These are phyloP conservation scores for Solanum bulbocastanum DNA, from an alignment of 257 asterid species.

Conservation along the genomic window DNA sequence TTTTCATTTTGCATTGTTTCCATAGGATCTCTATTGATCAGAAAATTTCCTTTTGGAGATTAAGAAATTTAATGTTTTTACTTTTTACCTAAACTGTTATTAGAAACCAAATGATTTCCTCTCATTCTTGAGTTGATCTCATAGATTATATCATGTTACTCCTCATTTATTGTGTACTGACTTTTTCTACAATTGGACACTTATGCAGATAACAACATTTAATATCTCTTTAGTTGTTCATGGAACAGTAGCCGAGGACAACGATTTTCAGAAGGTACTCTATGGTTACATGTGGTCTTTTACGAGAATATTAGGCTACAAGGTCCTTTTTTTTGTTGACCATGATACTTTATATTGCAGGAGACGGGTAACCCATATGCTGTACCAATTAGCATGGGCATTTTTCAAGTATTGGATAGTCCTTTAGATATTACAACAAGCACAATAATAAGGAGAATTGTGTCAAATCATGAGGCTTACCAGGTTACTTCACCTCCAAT, in stretches of 20 bases:
- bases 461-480: conserved; percentile 83
- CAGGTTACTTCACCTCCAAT: conserved; percentile 41
- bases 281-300: not conserved
- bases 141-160: not conserved
- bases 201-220: conserved; percentile 70
- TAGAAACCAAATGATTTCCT: not conserved
- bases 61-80: not conserved
- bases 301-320: not conserved
- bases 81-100: not conserved
- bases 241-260: conserved; percentile 78
- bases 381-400: conserved; percentile 62
- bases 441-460: conserved; percentile 86
- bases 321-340: not conserved
- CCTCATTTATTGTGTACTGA: not conserved
- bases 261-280: conserved; percentile 71
- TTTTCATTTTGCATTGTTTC: not conserved
- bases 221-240: conserved; percentile 83
- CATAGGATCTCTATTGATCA: not conserved
- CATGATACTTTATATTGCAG: conserved; percentile 23
- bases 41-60: not conserved
- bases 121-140: not conserved
- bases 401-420: conserved; percentile 64
- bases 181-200: not conserved
- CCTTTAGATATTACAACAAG: conserved; percentile 90
- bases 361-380: conserved; percentile 64